phyloP scores from a whole-genome alignment of 768 basidiomycete genomes.

The Hericium alpestre region DNA sequence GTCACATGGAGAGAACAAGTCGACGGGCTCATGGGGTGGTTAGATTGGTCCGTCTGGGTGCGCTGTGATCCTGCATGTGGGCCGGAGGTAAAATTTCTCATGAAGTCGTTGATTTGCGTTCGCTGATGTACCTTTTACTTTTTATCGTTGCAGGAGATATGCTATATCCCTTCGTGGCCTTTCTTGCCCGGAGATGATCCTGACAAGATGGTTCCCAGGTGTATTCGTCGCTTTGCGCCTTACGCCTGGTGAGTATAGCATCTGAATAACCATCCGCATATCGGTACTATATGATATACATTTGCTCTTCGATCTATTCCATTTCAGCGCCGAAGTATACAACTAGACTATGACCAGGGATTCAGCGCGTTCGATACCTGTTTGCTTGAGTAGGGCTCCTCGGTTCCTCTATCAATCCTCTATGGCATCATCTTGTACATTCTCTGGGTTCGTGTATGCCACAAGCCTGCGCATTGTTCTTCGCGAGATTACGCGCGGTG shows the following conservation, averaged over 20 bases:
- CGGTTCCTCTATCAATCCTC: no score
- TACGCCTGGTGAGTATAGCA: background rate
- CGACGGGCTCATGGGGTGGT: constrained; percentile 11
- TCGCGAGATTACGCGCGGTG: no score
- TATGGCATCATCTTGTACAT: no score
- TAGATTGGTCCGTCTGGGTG: constrained; percentile 15
- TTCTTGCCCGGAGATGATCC: background rate
- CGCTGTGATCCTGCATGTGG: constrained; percentile 8
- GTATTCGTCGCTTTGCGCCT: background rate
- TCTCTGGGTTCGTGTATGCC: no score
- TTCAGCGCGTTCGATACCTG: no score
- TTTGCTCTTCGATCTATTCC: no score
- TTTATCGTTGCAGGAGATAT: background rate
- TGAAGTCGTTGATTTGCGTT: background rate
- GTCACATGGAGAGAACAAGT: constrained; percentile 1
- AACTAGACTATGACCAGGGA: no score
- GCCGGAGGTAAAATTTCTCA: constrained; percentile 4
- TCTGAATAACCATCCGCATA: no score
- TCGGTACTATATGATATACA: no score
- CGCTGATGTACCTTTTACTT: background rate
- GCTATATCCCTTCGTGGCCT: constrained; percentile 14
- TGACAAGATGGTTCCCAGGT: constrained; percentile 1
- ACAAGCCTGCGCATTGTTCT: no score
- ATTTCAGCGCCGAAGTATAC: no score
- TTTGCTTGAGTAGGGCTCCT: no score